Evolutionary conservation across 2,329 filamentous ascomycete genomes (phyloP).

Genomic region (Remersonia thermophila): DNA sequence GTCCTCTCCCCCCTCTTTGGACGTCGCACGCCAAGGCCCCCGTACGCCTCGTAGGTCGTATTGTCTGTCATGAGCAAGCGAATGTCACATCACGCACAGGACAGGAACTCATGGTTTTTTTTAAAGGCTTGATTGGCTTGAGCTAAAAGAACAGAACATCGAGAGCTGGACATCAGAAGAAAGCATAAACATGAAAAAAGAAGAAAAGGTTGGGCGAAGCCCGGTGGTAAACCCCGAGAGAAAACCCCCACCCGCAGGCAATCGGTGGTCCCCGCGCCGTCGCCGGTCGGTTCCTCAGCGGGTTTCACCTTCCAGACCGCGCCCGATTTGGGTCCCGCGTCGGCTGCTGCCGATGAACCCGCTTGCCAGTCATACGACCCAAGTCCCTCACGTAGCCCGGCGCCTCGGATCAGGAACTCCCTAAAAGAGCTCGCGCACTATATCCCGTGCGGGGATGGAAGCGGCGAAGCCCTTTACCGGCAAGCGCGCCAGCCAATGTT

Average conservation of each 20-base stretch:
- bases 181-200: conserved; percentile 1
- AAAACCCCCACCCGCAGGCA: conserved; percentile 3
- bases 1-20: no score
- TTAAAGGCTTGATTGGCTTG: conserved; percentile 23
- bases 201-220: conserved; percentile 1
- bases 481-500: conserved; percentile 28
- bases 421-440: no score
- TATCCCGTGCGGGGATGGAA: background rate
- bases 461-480: conserved; percentile 11
- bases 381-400: background rate
- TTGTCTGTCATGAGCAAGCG: background rate
- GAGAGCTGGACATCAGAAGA: conserved; percentile 2
- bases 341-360: conserved; percentile 5
- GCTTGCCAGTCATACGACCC: background rate
- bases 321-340: conserved; percentile 10
- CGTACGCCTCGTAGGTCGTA: no score
- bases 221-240: background rate
- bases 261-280: conserved; percentile 5
- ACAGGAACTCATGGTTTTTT: conserved; percentile 1
- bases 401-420: no score
- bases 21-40: no score
- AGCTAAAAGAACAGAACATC: conserved; percentile 11
- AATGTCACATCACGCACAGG: background rate
- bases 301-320: background rate
- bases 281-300: background rate